phyloP scores from a whole-genome alignment of 352 stramenopile genomes.

The Globisporangium yorkense region DNA sequence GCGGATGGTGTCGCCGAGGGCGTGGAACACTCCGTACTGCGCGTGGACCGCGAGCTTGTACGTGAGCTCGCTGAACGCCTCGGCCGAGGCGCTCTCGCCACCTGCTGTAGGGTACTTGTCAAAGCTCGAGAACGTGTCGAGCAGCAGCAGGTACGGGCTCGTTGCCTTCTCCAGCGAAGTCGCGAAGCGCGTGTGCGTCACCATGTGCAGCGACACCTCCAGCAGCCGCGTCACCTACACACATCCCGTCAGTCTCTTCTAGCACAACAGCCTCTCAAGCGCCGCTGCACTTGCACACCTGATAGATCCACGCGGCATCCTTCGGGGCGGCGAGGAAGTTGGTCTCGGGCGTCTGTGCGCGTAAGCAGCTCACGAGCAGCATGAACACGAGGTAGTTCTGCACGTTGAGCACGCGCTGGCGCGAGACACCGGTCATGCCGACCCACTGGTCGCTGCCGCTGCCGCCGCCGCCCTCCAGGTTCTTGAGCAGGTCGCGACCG shows the following conservation, averaged over 20 bases:
- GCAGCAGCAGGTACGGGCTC: constrained; percentile 41
- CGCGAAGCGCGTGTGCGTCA: constrained; percentile 20
- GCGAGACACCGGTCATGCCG: background rate
- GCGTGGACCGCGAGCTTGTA: constrained; percentile 19
- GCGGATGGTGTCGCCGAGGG: constrained; percentile 23
- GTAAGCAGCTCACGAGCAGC: constrained; percentile 49
- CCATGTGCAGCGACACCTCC: constrained; percentile 30
- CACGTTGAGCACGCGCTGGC: constrained; percentile 31
- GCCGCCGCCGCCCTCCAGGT: background rate
- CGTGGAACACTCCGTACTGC: constrained; percentile 26
- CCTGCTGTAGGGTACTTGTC: constrained; percentile 21
- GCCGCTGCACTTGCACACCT: no score
- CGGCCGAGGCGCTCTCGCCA: constrained; percentile 10
- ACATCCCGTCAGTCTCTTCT: no score
- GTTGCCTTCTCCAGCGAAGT: constrained; percentile 17
- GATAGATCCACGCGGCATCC: constrained; percentile 37
- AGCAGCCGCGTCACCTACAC: constrained; percentile 29
- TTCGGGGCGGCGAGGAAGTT: constrained; percentile 28
- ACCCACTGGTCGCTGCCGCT: constrained; percentile 3
- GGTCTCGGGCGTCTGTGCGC: constrained; percentile 9
- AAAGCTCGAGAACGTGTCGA: constrained; percentile 35
- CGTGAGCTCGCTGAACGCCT: constrained; percentile 18
- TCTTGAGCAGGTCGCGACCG: constrained; percentile 8
- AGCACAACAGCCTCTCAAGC: no score
- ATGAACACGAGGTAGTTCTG: constrained; percentile 58